Percentiles rank a stretch among this genome's conserved stretches.
These are phyloP conservation scores for Mycena haematopus DNA, from an alignment of 768 basidiomycete genomes.

Conservation along the genomic window DNA sequence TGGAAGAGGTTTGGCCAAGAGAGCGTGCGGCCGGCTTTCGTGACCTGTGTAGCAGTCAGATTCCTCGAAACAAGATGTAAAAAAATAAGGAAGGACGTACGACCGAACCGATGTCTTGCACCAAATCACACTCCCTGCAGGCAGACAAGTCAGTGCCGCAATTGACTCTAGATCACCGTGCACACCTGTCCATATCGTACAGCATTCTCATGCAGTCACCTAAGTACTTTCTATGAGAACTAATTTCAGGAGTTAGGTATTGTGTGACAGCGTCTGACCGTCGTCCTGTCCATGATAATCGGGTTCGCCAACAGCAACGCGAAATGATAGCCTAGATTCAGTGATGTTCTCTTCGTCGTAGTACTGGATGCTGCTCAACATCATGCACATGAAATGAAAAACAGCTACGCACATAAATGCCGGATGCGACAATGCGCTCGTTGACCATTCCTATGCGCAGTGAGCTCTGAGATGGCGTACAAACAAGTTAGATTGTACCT, in stretches of 20 bases:
- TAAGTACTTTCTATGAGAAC: not conserved
- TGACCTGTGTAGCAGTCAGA: conserved; percentile 21
- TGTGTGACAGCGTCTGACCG: not conserved
- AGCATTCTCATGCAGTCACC: conserved; percentile 17
- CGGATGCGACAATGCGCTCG: conserved; percentile 31
- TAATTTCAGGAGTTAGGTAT: not conserved
- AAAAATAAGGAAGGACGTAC: not conserved
- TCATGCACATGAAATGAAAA: not conserved
- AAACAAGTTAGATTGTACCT: conserved; percentile 11
- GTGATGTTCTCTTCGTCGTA: conserved; percentile 33
- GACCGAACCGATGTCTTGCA: conserved; percentile 38
- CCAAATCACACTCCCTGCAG: conserved; percentile 11
- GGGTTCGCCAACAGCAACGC: conserved; percentile 24
- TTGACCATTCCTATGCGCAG: conserved; percentile 26
- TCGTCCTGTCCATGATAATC: conserved; percentile 29
- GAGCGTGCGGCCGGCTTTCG: conserved; percentile 38
- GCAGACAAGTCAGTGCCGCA: not conserved
- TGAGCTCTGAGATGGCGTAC: not conserved
- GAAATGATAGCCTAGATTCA: conserved; percentile 22
- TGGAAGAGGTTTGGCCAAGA: conserved; percentile 48
- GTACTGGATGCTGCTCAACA: conserved; percentile 12
- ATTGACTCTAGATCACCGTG: not conserved
- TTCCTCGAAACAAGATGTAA: not conserved
- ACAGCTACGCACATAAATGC: conserved; percentile 23
- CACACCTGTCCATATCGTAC: conserved; percentile 24